Conservation (phyloP, 176 grass and related monocot genomes). For the Eleusine coracana region DNA sequence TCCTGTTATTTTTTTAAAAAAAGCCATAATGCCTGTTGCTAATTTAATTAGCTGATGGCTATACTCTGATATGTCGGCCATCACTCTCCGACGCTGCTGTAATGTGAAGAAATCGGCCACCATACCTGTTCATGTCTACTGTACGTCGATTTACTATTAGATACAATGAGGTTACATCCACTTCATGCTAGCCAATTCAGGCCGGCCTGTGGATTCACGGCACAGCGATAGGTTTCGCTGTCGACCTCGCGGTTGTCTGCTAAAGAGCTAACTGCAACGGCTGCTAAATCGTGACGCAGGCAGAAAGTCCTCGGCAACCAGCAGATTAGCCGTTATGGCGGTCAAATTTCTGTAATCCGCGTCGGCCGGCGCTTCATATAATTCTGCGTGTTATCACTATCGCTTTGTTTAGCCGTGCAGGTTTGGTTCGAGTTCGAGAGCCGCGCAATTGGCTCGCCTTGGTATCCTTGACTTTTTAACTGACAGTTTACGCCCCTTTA, state of each 20-base stretch:
- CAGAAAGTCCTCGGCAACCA: not conserved
- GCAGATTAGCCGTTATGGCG: not conserved
- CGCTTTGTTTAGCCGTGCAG: not conserved
- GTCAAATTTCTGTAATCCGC: constrained; percentile 26
- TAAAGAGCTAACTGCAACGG: not conserved
- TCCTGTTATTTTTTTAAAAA: too few relatives aligned
- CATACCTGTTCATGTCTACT: not conserved
- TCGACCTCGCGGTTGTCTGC: not conserved
- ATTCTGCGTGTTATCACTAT: too few relatives aligned
- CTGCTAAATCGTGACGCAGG: not conserved
- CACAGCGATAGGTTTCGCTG: constrained; percentile 20
- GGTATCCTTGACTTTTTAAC: not conserved
- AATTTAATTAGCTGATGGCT: too few relatives aligned
- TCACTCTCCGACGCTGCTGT: not conserved
- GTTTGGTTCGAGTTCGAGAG: not conserved
- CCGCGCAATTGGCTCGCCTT: not conserved
- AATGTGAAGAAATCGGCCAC: not conserved
- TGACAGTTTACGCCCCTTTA: not conserved
- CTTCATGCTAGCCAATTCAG: not conserved
- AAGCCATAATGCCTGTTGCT: too few relatives aligned
- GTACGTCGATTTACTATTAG: not conserved
- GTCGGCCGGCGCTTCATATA: not conserved
- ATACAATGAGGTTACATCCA: not conserved
- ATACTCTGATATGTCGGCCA: too few relatives aligned
- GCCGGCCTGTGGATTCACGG: constrained; percentile 8